These are phyloP conservation scores for Durotheca rogersii DNA, from an alignment of 495 filamentous ascomycete genomes.

Conservation along the genomic window DNA sequence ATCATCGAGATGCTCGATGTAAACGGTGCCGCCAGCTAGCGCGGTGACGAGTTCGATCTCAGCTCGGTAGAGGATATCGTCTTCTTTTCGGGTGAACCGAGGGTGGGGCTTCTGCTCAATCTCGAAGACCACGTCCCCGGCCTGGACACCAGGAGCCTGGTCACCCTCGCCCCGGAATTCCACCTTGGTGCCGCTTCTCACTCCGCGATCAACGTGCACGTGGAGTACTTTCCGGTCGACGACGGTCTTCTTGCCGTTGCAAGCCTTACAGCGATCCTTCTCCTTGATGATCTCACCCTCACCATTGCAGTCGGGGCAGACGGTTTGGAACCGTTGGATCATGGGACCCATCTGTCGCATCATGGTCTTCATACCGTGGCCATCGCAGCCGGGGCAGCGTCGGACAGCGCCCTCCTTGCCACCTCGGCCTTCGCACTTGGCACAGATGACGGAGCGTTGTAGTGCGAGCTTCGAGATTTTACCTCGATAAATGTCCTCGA, in stretches of 20 bases:
- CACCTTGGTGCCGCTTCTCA: conserved; percentile 90
- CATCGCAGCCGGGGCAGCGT: conserved; percentile 86
- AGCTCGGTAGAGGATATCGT: conserved; percentile 93
- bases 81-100: conserved; percentile 92
- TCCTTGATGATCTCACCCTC: conserved; percentile 96
- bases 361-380: conserved; percentile 98
- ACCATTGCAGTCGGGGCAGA: conserved; percentile 96
- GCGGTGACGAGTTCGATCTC: conserved; percentile 97
- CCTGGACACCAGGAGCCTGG: conserved; percentile 87
- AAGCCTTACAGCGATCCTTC: conserved; percentile 93
- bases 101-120: conserved; percentile 97
- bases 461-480: conserved; percentile 97
- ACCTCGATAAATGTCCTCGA: conserved; percentile 97
- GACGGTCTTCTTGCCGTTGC: conserved; percentile 93
- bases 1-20: conserved; percentile 95
- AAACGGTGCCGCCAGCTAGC: conserved; percentile 82
- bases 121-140: conserved; percentile 95
- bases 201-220: conserved; percentile 94
- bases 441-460: conserved; percentile 96
- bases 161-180: conserved; percentile 96
- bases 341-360: conserved; percentile 99
- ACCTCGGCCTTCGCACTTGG: conserved; percentile 91
- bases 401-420: conserved; percentile 97
- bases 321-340: conserved; percentile 99
- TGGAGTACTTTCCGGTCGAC: conserved; percentile 98